Conservation (phyloP, 345 rosid genomes). For the Ceriops zippeliana region DNA sequence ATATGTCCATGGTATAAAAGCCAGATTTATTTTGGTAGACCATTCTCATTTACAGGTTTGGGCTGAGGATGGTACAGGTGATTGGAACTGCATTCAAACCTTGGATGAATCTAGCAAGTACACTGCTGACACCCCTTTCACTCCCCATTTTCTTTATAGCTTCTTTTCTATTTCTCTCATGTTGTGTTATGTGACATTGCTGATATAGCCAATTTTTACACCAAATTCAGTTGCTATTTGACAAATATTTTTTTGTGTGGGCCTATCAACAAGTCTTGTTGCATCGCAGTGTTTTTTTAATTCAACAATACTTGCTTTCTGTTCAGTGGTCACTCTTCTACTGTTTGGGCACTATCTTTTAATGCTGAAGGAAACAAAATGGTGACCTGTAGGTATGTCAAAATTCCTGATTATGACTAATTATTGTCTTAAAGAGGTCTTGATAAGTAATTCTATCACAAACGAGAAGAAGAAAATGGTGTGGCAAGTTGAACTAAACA, state of each 20-base stretch:
- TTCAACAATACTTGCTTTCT: conserved; percentile 10
- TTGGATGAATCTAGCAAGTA: conserved; percentile 74
- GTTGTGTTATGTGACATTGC: not conserved
- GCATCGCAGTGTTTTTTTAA: not conserved
- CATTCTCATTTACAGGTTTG: conserved; percentile 56
- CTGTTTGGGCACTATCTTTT: conserved; percentile 81
- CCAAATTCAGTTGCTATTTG: not conserved
- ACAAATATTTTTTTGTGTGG: not conserved
- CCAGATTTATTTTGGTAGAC: conserved; percentile 5
- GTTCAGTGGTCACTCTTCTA: conserved; percentile 85
- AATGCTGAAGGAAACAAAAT: conserved; percentile 79
- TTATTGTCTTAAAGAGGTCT: not conserved
- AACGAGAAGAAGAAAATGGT: not conserved
- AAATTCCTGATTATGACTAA: not conserved
- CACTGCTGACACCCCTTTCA: conserved; percentile 13
- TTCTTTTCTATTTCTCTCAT: not conserved
- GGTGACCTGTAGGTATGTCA: conserved; percentile 84
- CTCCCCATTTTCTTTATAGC: conserved; percentile 1
- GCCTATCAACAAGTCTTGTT: conserved; percentile 8
- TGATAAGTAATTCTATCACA: not conserved
- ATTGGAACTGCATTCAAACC: conserved; percentile 77
- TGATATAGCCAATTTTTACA: conserved; percentile 12
- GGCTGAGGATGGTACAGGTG: conserved; percentile 75
- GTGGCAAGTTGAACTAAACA: conserved; percentile 6
- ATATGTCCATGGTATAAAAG: not conserved